These are phyloP conservation scores for Colletotrichum siamense DNA, from an alignment of 2,329 filamentous ascomycete species.

Conservation along the genomic window DNA sequence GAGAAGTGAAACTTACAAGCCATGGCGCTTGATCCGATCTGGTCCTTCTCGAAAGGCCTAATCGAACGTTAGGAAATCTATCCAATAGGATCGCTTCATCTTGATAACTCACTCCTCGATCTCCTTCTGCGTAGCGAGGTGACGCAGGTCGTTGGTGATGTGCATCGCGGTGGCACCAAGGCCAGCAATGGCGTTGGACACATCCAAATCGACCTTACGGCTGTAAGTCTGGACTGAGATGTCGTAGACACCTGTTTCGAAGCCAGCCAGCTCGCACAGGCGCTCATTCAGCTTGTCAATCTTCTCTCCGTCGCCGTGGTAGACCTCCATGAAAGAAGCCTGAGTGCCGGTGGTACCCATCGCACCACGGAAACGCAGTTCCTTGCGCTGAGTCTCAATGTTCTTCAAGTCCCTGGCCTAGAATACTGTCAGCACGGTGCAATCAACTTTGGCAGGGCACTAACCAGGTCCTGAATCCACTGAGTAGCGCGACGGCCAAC, in stretches of 20 bases:
- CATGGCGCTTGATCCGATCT: slow-evolving; percentile 59
- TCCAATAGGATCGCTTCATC: neutral
- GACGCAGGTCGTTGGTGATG: slow-evolving; percentile 77
- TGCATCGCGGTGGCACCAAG: slow-evolving; percentile 77
- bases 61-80: neutral
- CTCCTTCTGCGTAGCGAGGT: slow-evolving; percentile 79
- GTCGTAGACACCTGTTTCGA: slow-evolving; percentile 64
- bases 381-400: slow-evolving; percentile 70
- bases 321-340: slow-evolving; percentile 72
- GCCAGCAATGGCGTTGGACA: slow-evolving; percentile 81
- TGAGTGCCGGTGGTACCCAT: slow-evolving; percentile 76
- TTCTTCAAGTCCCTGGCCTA: slow-evolving; percentile 70
- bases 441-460: neutral
- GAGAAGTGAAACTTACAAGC: slow-evolving; percentile 23
- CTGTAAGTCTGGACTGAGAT: slow-evolving; percentile 67
- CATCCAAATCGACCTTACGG: slow-evolving; percentile 78
- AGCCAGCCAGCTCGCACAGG: slow-evolving; percentile 61
- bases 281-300: slow-evolving; percentile 60
- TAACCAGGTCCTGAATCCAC: neutral
- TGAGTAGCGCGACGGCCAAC: neutral
- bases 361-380: slow-evolving; percentile 77
- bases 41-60: slow-evolving; percentile 72
- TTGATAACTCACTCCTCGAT: slow-evolving; percentile 66
- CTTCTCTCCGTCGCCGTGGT: slow-evolving; percentile 54
- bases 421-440: slow-evolving; percentile 33